Evolutionary conservation across 1,139 yeast genomes (phyloP).

Genomic region (Pneumocystis sp.): DNA sequence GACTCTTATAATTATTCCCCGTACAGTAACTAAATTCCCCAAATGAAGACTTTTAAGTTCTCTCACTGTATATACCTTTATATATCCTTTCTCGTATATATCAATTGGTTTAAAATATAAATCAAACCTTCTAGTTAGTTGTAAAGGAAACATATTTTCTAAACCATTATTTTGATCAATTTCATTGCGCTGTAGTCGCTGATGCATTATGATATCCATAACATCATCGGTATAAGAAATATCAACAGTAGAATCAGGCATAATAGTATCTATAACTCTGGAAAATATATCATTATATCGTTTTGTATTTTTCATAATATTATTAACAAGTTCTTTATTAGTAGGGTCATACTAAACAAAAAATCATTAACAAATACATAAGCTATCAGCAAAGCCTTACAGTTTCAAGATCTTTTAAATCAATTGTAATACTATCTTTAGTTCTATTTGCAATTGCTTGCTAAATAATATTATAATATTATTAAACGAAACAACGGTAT

Average conservation of each 20-base stretch:
- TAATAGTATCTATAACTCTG: conserved; percentile 55
- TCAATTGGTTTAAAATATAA: conserved; percentile 74
- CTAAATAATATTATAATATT: conserved; percentile 48
- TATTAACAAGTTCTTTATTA: conserved; percentile 33
- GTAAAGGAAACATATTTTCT: conserved; percentile 55
- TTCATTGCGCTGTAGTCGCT: conserved; percentile 68
- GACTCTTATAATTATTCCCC: conserved; percentile 91
- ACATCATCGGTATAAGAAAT: conserved; percentile 77
- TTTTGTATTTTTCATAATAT: conserved; percentile 56
- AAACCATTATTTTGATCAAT: conserved; percentile 49
- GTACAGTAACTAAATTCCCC: conserved; percentile 75
- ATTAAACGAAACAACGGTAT: conserved; percentile 6
- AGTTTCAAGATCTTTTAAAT: conserved; percentile 65
- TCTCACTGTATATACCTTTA: conserved; percentile 68
- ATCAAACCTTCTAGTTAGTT: conserved; percentile 63
- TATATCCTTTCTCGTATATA: conserved; percentile 27
- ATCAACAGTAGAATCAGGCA: conserved; percentile 73
- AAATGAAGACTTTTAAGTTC: conserved; percentile 71
- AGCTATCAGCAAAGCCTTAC: conserved; percentile 35
- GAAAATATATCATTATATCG: conserved; percentile 70
- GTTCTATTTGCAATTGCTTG: conserved; percentile 80
- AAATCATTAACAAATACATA: neutral
- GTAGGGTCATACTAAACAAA: conserved; percentile 11
- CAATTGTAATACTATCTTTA: conserved; percentile 48
- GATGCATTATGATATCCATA: conserved; percentile 80